These are phyloP conservation scores for Oryza glaberrima DNA, from an alignment of 176 grass and related monocot genomes.

Conservation along the genomic window DNA sequence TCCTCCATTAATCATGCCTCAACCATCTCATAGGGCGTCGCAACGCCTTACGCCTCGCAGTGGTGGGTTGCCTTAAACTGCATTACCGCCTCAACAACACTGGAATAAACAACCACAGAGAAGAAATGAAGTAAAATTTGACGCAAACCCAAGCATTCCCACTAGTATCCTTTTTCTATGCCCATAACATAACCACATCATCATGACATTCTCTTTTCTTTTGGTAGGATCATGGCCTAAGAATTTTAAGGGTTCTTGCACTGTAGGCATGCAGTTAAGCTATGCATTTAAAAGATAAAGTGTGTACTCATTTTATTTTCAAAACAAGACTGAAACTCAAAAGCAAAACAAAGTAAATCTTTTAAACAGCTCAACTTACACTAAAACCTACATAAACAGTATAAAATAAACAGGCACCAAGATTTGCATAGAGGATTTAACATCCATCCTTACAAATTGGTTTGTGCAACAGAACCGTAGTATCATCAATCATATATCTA, in stretches of 20 bases:
- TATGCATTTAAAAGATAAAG: conserved; percentile 20
- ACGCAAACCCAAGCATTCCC: background rate
- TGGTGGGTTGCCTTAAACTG: too few species aligned
- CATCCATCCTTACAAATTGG: background rate
- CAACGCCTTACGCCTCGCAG: too few species aligned
- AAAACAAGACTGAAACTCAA: conserved; percentile 6
- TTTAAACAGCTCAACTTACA: conserved; percentile 1
- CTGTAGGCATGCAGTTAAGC: background rate
- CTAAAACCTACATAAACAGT: background rate
- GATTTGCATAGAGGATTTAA: background rate
- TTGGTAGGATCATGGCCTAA: background rate
- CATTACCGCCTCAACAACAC: too few species aligned
- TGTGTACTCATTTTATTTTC: background rate
- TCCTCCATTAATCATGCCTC: too few species aligned
- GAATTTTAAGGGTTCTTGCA: background rate
- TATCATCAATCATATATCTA: background rate
- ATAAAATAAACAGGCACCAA: background rate
- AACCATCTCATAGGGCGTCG: too few species aligned
- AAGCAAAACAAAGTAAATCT: background rate
- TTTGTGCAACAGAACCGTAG: background rate
- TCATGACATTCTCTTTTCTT: background rate
- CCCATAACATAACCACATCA: background rate
- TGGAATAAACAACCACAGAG: background rate
- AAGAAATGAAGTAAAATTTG: background rate
- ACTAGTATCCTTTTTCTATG: background rate